Evolutionary conservation across 495 filamentous ascomycete species (phyloP), one percentile per base, ranked within the genome.

Genomic region (Penicillium argentinense): DNA sequence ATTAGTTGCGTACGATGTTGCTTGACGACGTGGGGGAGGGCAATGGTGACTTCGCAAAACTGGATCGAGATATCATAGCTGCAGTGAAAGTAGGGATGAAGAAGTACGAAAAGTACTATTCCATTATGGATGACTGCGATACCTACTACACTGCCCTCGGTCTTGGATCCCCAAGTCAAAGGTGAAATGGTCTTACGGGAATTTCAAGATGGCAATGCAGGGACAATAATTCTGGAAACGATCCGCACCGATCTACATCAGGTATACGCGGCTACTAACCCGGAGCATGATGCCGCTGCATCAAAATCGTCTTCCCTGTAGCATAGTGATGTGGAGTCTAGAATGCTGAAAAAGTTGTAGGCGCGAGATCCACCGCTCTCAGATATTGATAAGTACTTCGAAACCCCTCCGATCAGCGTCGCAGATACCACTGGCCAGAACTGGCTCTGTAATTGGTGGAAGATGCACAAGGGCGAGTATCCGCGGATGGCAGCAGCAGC

Each of bases 31-130:
- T 3, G 9, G 32, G 14, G 9, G 7, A 17, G 14, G 19, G n/a
- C 17, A 19, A 46, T 12, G 45, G 17, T 17, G 17, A 9, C 27
- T 53, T 53, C 14, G n/a, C 14, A 16, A 25, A 29, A 9, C 16
- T 43, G 4, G 44, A 48, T 30, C 12, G 3, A 18, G 50, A 53
- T 42, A 53, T 53, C n/a, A 23, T 25, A 19, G 13, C 8, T 37
- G 39, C 50, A 27, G 19, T 53, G 16, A 37, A 39, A 22, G 27
- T 18, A 23, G 22, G 50, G 16, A n/a, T 53, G 8, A 44, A 38
- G 16, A 53, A 53, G 38, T 53, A 48, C 29, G n/a, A 45, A 38
- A 53, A 53, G 30, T 48, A 48, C 36, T 53, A 53, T 38, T 30
- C 19, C 27, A 38, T 53, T 42, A 53, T 48, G 45, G 44, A 53